Base-by-base conservation (phyloP, 202 grass and related monocot species). In the Panicum hallii region DNA sequence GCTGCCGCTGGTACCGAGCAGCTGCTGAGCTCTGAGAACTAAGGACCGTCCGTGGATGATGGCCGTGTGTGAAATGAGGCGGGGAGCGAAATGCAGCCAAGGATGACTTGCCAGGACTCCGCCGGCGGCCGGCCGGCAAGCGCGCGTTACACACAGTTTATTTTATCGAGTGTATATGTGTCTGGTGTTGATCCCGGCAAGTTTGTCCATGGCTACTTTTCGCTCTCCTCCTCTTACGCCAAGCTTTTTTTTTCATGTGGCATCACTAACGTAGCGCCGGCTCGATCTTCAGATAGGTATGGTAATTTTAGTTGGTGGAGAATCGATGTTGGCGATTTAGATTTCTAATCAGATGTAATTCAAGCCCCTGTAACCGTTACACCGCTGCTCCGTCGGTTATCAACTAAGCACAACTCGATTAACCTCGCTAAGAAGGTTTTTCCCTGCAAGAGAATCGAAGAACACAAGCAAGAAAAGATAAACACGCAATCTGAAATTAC, bases 51-150 rank as follows among this genome's bases (percentile, higher is more conserved):
- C 63, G 30, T 65, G 63, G 63, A 65, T 38, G 63, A 65, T 38
- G 30, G 30, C 63, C 30, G 14, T 4, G 63, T 14, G 30, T 66
- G 63, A 66, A 40, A 40, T 2, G 32, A 66, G 63, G 32, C 15
- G 32, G 34, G 40, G 32, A 66, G 63, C 34, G 63, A 34, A 66
- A 66, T 66, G 63, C 32, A 66, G 34, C 63, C 63, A 66, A 66
- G 63, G 63, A 66, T 66, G 63, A 40, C 14, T 66, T 66, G 63
- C 63, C 63, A 14, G 63, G 38, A 14, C 63, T 2, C 30, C 13
- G 62, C 30, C 30, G 32, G 2, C 32, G 32, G 62, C 28, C 13
- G 5, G 23, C 23, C n/a, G 22, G 23, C 56, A 2, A 58, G 20
- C 56, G 22, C 7, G 58, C 58, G 58, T 62, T 28, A 4, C 58